Percentiles rank a stretch among this genome's conserved stretches.
Evolutionary conservation across 495 filamentous ascomycete species (phyloP).

Genomic region (Neurospora sp.): DNA sequence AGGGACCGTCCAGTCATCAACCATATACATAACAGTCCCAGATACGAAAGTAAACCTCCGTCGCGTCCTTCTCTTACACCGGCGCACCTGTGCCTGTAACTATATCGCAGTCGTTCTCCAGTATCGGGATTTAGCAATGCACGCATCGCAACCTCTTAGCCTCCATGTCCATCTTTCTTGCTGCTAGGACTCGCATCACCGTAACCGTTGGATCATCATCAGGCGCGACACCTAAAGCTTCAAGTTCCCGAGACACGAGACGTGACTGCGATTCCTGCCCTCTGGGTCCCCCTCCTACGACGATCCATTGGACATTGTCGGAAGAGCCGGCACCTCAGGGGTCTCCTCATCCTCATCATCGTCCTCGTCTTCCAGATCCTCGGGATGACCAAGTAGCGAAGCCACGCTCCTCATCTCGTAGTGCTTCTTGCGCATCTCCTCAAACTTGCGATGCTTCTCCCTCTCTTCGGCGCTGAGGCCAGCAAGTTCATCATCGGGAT

Average conservation of each 20-base stretch:
- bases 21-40: not conserved
- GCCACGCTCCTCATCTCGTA: slow-evolving; percentile 99
- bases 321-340: slow-evolving; percentile 21
- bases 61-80: not conserved
- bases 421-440: slow-evolving; percentile 83
- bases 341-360: slow-evolving; percentile 14
- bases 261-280: not conserved
- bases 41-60: not conserved
- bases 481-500: slow-evolving; percentile 43
- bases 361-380: slow-evolving; percentile 33
- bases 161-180: not conserved
- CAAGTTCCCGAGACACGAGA: not conserved
- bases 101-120: not conserved
- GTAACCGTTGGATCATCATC: not conserved
- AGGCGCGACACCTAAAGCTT: not conserved
- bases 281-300: not conserved
- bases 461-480: slow-evolving; percentile 64
- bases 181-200: not conserved
- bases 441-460: slow-evolving; percentile 86
- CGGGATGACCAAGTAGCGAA: slow-evolving; percentile 65
- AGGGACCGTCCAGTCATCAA: not conserved
- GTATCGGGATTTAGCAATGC: not conserved
- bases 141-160: not conserved
- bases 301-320: slow-evolving; percentile 18
- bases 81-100: not conserved